Evolutionary conservation across 257 asterid genomes (phyloP).

Genomic region (Anisodus acutangulus): DNA sequence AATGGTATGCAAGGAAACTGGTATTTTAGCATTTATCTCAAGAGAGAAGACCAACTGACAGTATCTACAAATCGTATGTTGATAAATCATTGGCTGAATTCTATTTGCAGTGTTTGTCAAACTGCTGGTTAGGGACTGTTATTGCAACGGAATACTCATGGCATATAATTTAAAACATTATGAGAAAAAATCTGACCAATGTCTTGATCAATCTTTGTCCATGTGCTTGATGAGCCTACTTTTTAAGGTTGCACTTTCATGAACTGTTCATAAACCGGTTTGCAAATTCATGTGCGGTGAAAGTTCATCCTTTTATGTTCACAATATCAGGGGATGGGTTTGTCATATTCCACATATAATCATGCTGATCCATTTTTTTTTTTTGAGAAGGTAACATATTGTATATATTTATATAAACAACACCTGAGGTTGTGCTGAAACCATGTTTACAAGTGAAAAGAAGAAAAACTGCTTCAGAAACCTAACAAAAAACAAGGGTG

Average conservation of each 20-base stretch:
- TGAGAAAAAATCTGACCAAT: not conserved
- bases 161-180: not conserved
- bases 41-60: not conserved
- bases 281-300: slow-evolving; percentile 10
- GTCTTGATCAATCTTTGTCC: slow-evolving; percentile 18
- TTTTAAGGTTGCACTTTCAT: not conserved
- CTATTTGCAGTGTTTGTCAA: not conserved
- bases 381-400: no score
- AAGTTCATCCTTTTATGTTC: slow-evolving; percentile 4
- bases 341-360: slow-evolving; percentile 8
- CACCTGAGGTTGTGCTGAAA: no score
- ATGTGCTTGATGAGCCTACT: slow-evolving; percentile 11
- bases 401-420: no score
- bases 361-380: not conserved
- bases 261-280: not conserved
- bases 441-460: no score
- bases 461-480: no score
- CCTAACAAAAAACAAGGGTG: no score
- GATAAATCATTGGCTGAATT: not conserved
- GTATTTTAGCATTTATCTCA: not conserved
- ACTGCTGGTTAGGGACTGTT: not conserved
- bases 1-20: not conserved
- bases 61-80: not conserved
- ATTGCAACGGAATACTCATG: slow-evolving; percentile 2
- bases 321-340: not conserved